Base-by-base conservation (phyloP, 2,329 filamentous ascomycete genomes). In the Neopestalotiopsis clavispora region DNA sequence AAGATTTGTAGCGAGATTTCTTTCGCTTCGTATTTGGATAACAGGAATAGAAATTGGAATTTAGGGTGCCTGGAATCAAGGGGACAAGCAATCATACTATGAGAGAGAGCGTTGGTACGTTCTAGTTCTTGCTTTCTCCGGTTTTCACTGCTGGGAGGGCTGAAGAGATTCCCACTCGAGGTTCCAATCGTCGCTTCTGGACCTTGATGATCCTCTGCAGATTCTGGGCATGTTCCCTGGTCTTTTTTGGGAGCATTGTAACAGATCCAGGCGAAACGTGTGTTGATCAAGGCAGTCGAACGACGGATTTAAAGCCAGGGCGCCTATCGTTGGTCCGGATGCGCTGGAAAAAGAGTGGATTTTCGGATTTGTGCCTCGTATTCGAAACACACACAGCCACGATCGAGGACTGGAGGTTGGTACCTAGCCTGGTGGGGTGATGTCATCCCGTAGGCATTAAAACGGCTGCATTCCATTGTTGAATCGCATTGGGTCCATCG, bases 351-450 rank as follows among this genome's bases (percentile, higher is more conserved):
- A 66, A 67, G 52, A 67, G 65, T 67, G 65, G 65, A 60, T 60
- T 38, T 32, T 17, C n/a, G 45, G 17, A 52, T 52, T 52, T 9
- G 45, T 52, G 20, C 65, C 56, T 67, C 65, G 65, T 67, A 67
- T 67, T 67, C 58, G 65, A 67, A 67, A 67, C 65, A 67, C 65
- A 67, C 65, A 67, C 65, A 67, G 65, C 65, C 65, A 67, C 65
- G 52, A 64, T 52, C 38, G 14, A 20, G 17, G 17, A 17, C 17
- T n/a, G n/a, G n/a, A 17, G 17, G 32, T 34, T 61, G 30, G 30
- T 17, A 10, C 30, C 12, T 9, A 12, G 49, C 49, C 6, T 28
- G 17, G 23, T 40, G 42, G 61, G 28, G 61, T 64, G 61, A 64
- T 64, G 61, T 64, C 61, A 64, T 64, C 20, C 61, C n/a, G 12